A percentile compares a stretch with the other conserved stretches of the same genome.
phyloP scores from a whole-genome alignment of 2,329 filamentous ascomycete genomes.

The Nigrospora osmanthi region DNA sequence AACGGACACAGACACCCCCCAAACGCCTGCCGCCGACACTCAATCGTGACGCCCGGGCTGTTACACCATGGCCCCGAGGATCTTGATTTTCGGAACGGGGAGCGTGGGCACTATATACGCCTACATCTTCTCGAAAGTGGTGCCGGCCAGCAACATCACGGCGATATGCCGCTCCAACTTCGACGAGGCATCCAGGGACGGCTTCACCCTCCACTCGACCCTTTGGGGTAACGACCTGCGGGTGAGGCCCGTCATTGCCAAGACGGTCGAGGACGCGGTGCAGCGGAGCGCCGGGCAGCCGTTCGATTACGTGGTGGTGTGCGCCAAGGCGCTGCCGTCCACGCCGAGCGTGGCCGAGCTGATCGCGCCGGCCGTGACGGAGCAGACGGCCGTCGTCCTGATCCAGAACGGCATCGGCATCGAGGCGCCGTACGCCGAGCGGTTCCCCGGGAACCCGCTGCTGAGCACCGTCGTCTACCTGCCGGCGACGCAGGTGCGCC shows the following conservation, averaged over 20 bases:
- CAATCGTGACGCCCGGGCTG: no score
- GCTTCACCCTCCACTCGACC: slow-evolving; percentile 20
- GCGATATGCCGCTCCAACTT: slow-evolving; percentile 23
- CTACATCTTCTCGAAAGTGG: slow-evolving; percentile 14
- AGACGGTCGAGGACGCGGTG: slow-evolving; percentile 20
- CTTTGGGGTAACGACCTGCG: slow-evolving; percentile 19
- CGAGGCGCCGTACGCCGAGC: slow-evolving; percentile 36
- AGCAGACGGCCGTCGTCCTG: slow-evolving; percentile 40
- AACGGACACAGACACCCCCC: no score
- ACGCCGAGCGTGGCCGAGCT: slow-evolving; percentile 15
- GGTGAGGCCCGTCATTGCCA: slow-evolving; percentile 15
- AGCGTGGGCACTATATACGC: slow-evolving; percentile 21
- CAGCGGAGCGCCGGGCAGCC: slow-evolving; percentile 5
- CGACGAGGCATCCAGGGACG: slow-evolving; percentile 14
- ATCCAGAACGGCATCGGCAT: slow-evolving; percentile 51
- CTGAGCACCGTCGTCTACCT: slow-evolving; percentile 46
- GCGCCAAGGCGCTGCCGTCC: slow-evolving; percentile 15
- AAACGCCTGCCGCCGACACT: no score
- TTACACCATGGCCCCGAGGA: slow-evolving; percentile 10
- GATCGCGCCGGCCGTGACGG: slow-evolving; percentile 17
- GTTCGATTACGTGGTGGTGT: slow-evolving; percentile 20
- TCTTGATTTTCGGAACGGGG: slow-evolving; percentile 24
- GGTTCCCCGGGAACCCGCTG: slow-evolving; percentile 40
- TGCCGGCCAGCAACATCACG: slow-evolving; percentile 15
- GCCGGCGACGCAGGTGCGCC: slow-evolving; percentile 38